Conservation (phyloP, 371 early-diverging fungal genomes). For the Apophysomyces elegans region DNA sequence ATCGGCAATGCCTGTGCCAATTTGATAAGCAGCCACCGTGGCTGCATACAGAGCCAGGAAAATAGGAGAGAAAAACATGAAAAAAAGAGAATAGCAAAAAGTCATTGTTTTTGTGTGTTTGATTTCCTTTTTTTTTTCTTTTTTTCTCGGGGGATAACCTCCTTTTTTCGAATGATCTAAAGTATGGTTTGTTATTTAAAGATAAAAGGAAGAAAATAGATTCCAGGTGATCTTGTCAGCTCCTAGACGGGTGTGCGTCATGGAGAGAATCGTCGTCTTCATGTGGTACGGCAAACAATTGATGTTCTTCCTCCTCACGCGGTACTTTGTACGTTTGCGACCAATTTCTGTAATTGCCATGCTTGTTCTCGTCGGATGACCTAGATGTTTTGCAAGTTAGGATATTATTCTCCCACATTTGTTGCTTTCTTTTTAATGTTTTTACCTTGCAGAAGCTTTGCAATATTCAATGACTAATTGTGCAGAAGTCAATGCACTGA, state of each 20-base stretch:
- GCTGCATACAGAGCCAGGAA: neutral
- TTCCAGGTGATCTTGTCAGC: slow-evolving; percentile 4
- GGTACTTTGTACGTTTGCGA: slow-evolving; percentile 2
- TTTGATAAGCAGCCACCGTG: slow-evolving; percentile 3
- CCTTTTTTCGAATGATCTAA: neutral
- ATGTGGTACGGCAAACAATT: slow-evolving; percentile 7
- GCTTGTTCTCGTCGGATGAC: neutral
- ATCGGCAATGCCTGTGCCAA: slow-evolving; percentile 50
- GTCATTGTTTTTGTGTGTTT: neutral
- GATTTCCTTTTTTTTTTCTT: neutral
- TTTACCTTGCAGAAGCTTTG: slow-evolving; percentile 10
- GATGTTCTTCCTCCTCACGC: slow-evolving; percentile 7
- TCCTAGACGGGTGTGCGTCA: neutral
- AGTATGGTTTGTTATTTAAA: neutral
- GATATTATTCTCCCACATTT: neutral
- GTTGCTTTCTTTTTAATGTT: neutral
- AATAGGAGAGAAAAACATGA: slow-evolving; percentile 7
- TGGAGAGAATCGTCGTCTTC: slow-evolving; percentile 6
- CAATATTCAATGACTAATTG: slow-evolving; percentile 12
- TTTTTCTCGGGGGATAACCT: too few species aligned
- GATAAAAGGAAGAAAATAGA: neutral
- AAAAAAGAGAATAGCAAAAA: slow-evolving; percentile 9
- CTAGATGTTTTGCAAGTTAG: neutral
- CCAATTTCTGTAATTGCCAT: neutral
- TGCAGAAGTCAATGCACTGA: slow-evolving; percentile 9